Evolutionary conservation across 306 rosid species (phyloP).

Genomic region (Benincasa hispida): DNA sequence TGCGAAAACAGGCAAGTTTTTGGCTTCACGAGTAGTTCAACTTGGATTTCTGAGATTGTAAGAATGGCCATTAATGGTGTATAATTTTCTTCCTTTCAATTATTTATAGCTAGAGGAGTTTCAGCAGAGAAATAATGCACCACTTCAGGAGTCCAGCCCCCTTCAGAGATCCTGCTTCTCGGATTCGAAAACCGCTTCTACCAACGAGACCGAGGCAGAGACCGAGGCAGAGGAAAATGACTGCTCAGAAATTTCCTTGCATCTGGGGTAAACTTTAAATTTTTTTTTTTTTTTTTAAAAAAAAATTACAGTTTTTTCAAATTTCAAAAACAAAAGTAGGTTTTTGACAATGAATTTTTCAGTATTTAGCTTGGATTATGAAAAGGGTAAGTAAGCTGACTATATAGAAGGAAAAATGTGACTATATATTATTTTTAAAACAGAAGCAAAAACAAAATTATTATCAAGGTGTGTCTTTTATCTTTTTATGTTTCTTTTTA

Average conservation of each 20-base stretch:
- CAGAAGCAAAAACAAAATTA: not conserved
- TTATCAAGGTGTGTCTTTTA: not conserved
- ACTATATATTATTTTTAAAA: not conserved
- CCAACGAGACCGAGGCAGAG: not conserved
- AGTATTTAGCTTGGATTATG: not conserved
- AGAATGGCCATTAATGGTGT: not conserved
- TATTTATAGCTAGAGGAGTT: not conserved
- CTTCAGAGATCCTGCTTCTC: not conserved
- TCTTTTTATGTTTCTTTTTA: too few relatives aligned
- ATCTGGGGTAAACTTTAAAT: constrained; percentile 36
- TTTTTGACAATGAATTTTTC: not conserved
- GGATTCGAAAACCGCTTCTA: not conserved
- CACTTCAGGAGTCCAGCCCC: not conserved
- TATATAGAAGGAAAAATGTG: not conserved
- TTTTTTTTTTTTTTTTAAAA: not conserved
- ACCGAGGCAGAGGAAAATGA: constrained; percentile 29
- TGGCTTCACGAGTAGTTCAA: not conserved
- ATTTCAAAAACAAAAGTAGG: not conserved
- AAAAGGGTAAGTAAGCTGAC: not conserved
- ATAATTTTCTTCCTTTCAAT: not conserved
- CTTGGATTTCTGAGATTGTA: not conserved
- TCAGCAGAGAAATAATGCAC: not conserved
- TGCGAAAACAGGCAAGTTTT: constrained; percentile 35
- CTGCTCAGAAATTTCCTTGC: constrained; percentile 47
- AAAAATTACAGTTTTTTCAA: not conserved